These are phyloP conservation scores for Colletotrichum somersetense DNA, from an alignment of 2,329 filamentous ascomycete species.

Conservation along the genomic window DNA sequence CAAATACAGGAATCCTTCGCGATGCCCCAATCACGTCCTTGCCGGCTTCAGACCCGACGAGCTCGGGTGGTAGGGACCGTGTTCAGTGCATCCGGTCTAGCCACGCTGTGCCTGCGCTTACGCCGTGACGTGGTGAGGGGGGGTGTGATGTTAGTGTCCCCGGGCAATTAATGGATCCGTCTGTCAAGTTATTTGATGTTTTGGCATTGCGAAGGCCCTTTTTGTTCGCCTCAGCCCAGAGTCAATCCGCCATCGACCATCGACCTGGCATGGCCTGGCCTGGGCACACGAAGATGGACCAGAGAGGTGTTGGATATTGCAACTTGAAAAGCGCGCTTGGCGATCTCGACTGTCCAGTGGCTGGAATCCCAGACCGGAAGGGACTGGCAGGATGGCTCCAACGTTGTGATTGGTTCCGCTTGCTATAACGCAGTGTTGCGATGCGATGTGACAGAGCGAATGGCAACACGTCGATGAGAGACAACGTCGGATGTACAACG, in stretches of 20 bases:
- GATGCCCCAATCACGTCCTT: slow-evolving; percentile 22
- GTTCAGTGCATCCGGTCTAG: not conserved
- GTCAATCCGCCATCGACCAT: not conserved
- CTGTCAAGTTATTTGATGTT: not conserved
- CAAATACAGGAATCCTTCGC: slow-evolving; percentile 14
- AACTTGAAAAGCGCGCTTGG: not conserved
- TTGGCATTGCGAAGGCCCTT: not conserved
- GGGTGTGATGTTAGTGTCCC: slow-evolving; percentile 13
- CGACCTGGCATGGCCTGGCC: too few species aligned
- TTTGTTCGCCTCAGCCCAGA: not conserved
- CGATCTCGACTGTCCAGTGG: not conserved
- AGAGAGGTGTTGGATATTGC: not conserved
- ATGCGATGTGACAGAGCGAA: slow-evolving; percentile 19
- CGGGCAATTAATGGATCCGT: not conserved
- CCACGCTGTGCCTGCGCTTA: slow-evolving; percentile 19
- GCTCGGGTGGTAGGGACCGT: not conserved
- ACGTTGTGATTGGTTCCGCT: not conserved
- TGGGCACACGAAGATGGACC: not conserved
- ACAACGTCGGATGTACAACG: slow-evolving; percentile 32
- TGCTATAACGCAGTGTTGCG: not conserved
- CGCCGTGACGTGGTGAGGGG: slow-evolving; percentile 20
- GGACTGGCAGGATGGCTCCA: not conserved
- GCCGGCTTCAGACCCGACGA: not conserved
- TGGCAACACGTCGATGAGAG: slow-evolving; percentile 9
- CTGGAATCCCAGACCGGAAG: not conserved